Evolutionary conservation across 1,284 basidiomycete species (phyloP).

Genomic region (Hypsizygus ulmarius): DNA sequence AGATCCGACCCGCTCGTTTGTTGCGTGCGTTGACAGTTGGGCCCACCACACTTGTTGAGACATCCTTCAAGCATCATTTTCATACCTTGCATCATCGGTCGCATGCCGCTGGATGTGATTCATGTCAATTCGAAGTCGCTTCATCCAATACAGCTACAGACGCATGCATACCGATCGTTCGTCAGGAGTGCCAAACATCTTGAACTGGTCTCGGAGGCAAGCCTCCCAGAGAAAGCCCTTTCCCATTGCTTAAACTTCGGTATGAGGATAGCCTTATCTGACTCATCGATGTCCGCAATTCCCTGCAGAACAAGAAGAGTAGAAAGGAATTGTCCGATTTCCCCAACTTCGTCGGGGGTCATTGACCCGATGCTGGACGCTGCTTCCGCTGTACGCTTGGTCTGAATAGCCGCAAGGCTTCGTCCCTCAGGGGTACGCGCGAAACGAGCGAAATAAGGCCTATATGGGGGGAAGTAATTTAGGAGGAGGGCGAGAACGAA

Average conservation of each 20-base stretch:
- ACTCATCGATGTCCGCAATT: slow-evolving; percentile 25
- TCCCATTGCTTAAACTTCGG: slow-evolving; percentile 31
- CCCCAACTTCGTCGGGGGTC: slow-evolving; percentile 26
- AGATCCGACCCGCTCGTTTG: slow-evolving; percentile 24
- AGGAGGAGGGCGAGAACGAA: too few relatives aligned
- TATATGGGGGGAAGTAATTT: slow-evolving; percentile 10
- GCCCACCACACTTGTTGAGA: slow-evolving; percentile 30
- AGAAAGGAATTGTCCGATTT: slow-evolving; percentile 39
- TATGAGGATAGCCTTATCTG: slow-evolving; percentile 30
- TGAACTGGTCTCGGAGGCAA: slow-evolving; percentile 30
- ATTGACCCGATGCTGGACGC: slow-evolving; percentile 19
- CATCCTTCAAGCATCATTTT: slow-evolving; percentile 26
- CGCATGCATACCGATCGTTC: slow-evolving; percentile 26
- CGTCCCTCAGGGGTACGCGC: slow-evolving; percentile 27
- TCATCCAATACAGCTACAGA: not conserved
- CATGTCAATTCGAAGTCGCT: not conserved
- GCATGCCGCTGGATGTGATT: slow-evolving; percentile 15
- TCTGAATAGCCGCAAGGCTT: slow-evolving; percentile 34
- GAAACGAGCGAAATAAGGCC: slow-evolving; percentile 41
- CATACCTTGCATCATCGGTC: slow-evolving; percentile 24
- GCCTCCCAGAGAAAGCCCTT: slow-evolving; percentile 24
- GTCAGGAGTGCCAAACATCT: slow-evolving; percentile 33
- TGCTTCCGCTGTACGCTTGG: slow-evolving; percentile 30
- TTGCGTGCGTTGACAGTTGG: slow-evolving; percentile 21
- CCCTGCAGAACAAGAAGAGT: slow-evolving; percentile 40